Conservation (phyloP, 345 rosid genomes). For the Linum tenue region DNA sequence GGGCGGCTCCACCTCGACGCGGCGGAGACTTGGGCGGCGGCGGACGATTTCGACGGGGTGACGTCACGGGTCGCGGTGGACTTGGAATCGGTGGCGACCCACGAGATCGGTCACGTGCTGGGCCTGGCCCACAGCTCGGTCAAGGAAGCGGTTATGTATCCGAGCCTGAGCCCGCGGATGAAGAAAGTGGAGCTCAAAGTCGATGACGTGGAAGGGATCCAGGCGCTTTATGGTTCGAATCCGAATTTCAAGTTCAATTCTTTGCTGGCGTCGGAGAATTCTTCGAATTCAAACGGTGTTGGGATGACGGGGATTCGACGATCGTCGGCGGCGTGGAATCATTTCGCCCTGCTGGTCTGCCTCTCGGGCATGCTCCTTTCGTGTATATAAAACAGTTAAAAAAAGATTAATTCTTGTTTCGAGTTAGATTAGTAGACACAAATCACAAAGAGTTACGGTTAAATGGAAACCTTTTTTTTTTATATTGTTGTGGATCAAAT, state of each 20-base stretch:
- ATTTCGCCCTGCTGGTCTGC: background rate
- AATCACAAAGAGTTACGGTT: no score
- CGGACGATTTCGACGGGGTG: constrained; percentile 46
- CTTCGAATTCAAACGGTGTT: background rate
- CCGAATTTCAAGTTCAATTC: background rate
- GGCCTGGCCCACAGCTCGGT: constrained; percentile 58
- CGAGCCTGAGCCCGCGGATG: constrained; percentile 68
- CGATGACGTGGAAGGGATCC: constrained; percentile 5
- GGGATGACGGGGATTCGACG: background rate
- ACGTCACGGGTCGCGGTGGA: constrained; percentile 65
- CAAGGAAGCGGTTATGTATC: constrained; percentile 76
- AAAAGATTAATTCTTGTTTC: background rate
- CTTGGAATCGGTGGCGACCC: constrained; percentile 76
- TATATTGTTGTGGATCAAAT: no score
- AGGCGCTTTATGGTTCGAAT: constrained; percentile 1
- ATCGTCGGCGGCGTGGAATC: background rate
- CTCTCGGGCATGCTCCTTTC: background rate
- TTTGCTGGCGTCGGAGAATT: constrained; percentile 1
- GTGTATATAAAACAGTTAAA: background rate
- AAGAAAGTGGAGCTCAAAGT: constrained; percentile 11
- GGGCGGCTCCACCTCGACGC: constrained; percentile 73
- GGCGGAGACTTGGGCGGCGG: constrained; percentile 83
- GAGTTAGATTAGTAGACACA: no score
- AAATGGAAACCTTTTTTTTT: no score
- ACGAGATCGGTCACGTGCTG: constrained; percentile 77